Evolutionary conservation across 1,284 basidiomycete genomes (phyloP), one percentile per base, ranked within the genome.

Genomic region (Trichosporon coremiiforme): DNA sequence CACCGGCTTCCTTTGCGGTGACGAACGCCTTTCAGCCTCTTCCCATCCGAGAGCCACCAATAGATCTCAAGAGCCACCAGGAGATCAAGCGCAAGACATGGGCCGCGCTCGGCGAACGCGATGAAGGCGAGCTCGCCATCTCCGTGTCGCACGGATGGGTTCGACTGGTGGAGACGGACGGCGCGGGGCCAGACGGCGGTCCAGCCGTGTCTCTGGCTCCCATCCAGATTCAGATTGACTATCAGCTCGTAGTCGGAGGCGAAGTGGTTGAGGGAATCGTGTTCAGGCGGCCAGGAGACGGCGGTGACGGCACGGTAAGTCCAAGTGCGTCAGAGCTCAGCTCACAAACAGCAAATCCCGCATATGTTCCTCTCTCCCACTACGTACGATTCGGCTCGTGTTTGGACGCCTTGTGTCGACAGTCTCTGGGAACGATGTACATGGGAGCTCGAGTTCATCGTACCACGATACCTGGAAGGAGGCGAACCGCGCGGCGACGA

Each of bases 361-460:
- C 97, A 99, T 83, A 90, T 92, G 68, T 99, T 92, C 79, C 95
- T 95, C 3, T 91, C 91, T 2, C 90, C 95, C 0, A 92, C 93
- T 0, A 92, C 91, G 3, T 90, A 94, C 4, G 94, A 97, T 78
- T 88, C 93, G 12, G 94, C 96, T 9, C 87, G 97, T 75, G 94
- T 93, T 76, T 99, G 97, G 97, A 91, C 98, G 10, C 97, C 97
- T 4, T 99, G 97, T 77, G 85, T 98, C 13, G 97, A 99, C 82
- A 93, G 90, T 79, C 83, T 96, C 13, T 98, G 94, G 93, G 96
- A 98, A 83, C 90, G 94, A 77, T 98, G 93, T 78, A 97, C 95
- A 2, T 99, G 97, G 97, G 97, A 99, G 79, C 91, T 99, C 67
- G 94, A 98, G 81, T 93, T 98, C 80, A 89, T 98, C 68, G 95